Evolutionary conservation across 305 asterid species (phyloP).

Genomic region (Solanum hybrid): DNA sequence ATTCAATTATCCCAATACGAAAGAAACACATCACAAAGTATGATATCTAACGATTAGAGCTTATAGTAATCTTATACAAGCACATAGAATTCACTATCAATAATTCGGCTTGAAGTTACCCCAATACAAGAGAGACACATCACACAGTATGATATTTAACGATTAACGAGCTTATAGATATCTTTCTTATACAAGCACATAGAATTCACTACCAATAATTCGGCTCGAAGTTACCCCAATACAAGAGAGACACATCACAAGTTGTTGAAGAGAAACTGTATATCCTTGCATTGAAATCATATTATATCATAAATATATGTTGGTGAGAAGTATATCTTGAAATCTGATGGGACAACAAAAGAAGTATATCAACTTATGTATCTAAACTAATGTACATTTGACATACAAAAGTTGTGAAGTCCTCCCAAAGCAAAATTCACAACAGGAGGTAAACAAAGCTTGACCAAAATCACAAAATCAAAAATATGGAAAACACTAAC

Average conservation of each 20-base stretch:
- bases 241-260: neutral
- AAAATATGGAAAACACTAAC: conserved; percentile 5
- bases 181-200: neutral
- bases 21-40: neutral
- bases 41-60: neutral
- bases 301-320: conserved; percentile 1
- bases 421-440: conserved; percentile 10
- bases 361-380: neutral
- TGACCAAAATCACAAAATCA: neutral
- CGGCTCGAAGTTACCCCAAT: neutral
- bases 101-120: neutral
- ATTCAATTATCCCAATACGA: neutral
- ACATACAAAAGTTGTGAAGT: conserved; percentile 3
- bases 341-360: neutral
- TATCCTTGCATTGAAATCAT: neutral
- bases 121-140: neutral
- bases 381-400: conserved; percentile 8
- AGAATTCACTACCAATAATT: neutral
- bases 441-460: neutral
- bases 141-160: neutral
- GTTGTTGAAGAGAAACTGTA: neutral
- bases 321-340: neutral
- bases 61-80: neutral
- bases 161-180: neutral
- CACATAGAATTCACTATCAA: neutral